Evolutionary conservation across 768 basidiomycete genomes (phyloP).

Genomic region (Gymnopilus dilepis): DNA sequence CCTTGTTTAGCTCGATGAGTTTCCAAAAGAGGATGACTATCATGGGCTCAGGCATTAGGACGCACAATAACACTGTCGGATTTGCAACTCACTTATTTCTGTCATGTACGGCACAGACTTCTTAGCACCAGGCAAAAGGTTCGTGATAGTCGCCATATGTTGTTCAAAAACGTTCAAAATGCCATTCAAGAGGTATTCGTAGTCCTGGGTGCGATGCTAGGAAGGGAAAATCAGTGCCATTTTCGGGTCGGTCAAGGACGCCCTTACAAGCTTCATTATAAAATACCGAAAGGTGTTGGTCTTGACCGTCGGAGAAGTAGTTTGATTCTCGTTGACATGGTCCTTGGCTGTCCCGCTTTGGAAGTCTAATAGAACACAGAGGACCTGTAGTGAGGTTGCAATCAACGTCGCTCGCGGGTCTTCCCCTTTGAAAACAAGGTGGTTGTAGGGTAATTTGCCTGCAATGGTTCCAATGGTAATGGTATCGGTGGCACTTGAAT

Average conservation of each 20-base stretch:
- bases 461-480: conserved; percentile 71
- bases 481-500: conserved; percentile 56
- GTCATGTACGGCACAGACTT: conserved; percentile 82
- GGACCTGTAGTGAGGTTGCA: conserved; percentile 74
- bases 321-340: conserved; percentile 46
- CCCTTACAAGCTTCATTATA: conserved; percentile 80
- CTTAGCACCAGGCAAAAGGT: conserved; percentile 83
- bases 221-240: conserved; percentile 13
- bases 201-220: conserved; percentile 90
- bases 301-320: conserved; percentile 56
- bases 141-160: conserved; percentile 74
- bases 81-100: conserved; percentile 70
- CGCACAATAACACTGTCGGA: neutral
- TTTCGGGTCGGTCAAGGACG: conserved; percentile 17
- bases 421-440: conserved; percentile 89
- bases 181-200: conserved; percentile 82
- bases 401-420: conserved; percentile 77
- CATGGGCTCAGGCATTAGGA: neutral
- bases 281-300: conserved; percentile 94
- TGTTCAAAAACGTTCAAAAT: conserved; percentile 71
- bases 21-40: conserved; percentile 88
- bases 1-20: conserved; percentile 92
- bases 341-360: conserved; percentile 79
- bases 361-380: conserved; percentile 80
- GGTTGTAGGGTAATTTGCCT: conserved; percentile 86